A percentile compares a stretch with the other conserved stretches of the same genome.
Evolutionary conservation across 306 rosid species (phyloP).

Genomic region (Cicer yamashitae): DNA sequence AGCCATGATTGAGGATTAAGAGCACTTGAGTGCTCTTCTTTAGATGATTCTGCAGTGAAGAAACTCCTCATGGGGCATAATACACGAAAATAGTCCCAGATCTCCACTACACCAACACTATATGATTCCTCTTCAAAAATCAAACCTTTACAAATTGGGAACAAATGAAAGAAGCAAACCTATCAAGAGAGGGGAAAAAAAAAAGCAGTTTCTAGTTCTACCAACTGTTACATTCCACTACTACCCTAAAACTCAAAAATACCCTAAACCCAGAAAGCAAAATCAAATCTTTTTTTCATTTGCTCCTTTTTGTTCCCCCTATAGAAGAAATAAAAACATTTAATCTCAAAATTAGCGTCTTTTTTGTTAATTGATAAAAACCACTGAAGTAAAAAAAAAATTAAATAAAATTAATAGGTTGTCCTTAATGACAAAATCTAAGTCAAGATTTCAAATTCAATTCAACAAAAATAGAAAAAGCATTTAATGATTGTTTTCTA

Average conservation of each 20-base stretch:
- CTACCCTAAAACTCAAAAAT: constrained; percentile 38
- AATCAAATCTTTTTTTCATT: constrained; percentile 25
- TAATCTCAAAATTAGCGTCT: constrained; percentile 22
- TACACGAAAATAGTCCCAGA: constrained; percentile 74
- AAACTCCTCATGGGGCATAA: constrained; percentile 88
- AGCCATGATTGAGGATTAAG: constrained; percentile 92
- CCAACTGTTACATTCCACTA: constrained; percentile 51
- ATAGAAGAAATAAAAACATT: constrained; percentile 26
- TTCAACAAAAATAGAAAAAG: constrained; percentile 1
- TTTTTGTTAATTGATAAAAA: background rate
- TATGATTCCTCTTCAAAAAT: constrained; percentile 52
- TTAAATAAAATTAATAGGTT: constrained; percentile 17
- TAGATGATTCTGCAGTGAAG: constrained; percentile 77
- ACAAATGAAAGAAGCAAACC: constrained; percentile 21
- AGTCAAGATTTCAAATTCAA: constrained; percentile 17
- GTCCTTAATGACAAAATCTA: constrained; percentile 31
- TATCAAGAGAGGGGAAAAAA: constrained; percentile 21
- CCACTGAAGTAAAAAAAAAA: constrained; percentile 5
- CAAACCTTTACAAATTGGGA: constrained; percentile 46
- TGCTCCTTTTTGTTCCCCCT: constrained; percentile 5
- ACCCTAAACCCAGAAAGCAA: constrained; percentile 46
- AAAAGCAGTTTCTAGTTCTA: constrained; percentile 11
- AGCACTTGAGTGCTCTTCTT: constrained; percentile 76
- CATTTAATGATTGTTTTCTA: constrained; percentile 25
- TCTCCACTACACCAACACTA: constrained; percentile 73